Conservation (phyloP, 768 basidiomycete genomes). For the Xerocomus brunneocitrinus region DNA sequence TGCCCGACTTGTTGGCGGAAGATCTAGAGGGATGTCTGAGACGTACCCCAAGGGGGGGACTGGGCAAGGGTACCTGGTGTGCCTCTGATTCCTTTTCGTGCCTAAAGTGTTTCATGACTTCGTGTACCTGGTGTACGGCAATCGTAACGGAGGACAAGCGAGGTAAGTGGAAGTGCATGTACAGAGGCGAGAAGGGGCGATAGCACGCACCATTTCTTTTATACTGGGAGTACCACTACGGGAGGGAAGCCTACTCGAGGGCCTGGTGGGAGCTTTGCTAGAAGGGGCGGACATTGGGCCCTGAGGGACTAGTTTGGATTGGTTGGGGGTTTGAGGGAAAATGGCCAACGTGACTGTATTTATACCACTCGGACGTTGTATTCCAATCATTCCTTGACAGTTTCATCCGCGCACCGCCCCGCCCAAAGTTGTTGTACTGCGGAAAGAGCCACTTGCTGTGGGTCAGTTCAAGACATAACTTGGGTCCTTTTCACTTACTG, state of each 20-base stretch:
- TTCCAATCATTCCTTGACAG: background rate
- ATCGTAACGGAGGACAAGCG: constrained; percentile 25
- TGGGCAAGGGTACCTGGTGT: constrained; percentile 53
- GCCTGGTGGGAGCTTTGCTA: constrained; percentile 25
- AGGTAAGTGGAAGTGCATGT: constrained; percentile 31
- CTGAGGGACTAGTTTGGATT: constrained; percentile 2
- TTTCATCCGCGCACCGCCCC: background rate
- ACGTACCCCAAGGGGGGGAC: background rate
- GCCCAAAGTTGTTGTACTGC: background rate
- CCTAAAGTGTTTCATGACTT: constrained; percentile 61
- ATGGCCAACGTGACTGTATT: constrained; percentile 16
- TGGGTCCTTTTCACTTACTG: background rate
- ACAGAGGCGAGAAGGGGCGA: background rate
- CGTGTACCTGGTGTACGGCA: constrained; percentile 55
- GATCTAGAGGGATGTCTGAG: constrained; percentile 44
- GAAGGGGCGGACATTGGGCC: constrained; percentile 19
- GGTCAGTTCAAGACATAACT: no score
- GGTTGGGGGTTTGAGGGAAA: constrained; percentile 15
- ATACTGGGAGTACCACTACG: constrained; percentile 38
- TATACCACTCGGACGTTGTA: constrained; percentile 12
- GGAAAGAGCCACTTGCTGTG: background rate
- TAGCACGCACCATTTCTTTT: constrained; percentile 39
- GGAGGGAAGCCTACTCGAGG: constrained; percentile 31
- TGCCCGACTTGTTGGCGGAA: constrained; percentile 72
- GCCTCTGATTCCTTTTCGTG: constrained; percentile 86